Evolutionary conservation across 371 early-diverging fungal species (phyloP), one percentile per base, ranked within the genome.

Genomic region (Saksenaea oblongispora): DNA sequence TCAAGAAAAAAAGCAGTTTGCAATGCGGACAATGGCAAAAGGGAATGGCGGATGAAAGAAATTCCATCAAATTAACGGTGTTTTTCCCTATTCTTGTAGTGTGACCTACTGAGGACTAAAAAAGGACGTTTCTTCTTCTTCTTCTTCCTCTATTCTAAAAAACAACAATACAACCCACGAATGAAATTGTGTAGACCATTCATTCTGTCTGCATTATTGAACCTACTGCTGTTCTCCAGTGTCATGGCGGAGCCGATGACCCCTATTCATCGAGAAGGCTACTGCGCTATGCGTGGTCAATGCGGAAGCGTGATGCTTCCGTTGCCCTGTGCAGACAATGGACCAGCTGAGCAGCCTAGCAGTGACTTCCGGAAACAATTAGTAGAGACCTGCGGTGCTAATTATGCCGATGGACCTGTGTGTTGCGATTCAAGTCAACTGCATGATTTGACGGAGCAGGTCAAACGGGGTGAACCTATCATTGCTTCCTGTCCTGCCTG

Each of bases 401-500:
- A 76, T 1, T 89, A 77, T 61, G 71, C 67, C n/a, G 64, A 84
- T 9, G 78, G 84, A 10, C 74, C 74, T 41, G 80, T 79, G 8
- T 92, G 92, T 66, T 92, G 92, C 63, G 86, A 84, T 44, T 72
- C 80, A 28, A 59, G 61, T 24, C 92, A 92, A 66, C 57, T 91
- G 14, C 69, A 79, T 35, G 70, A 72, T 31, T 70, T 91, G 9
- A 69, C 77, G 2, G 58, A 71, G 8, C 82, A 84, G 60, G 84
- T 87, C 34, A 79, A 86, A 60, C 70, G 73, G 41, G 90, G 87
- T 8, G 76, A 85, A 31, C 75, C 75, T 3, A 79, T 92, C 58
- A 79, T 90, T 22, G 71, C 82, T 0, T 80, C 88, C 4, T 92
- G 92, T 64, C 92, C 92, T 15, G 92, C 92, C 4, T 92, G 92